Evolutionary conservation across 2,329 filamentous ascomycete genomes (phyloP).

Genomic region (Exserohilum turcica): DNA sequence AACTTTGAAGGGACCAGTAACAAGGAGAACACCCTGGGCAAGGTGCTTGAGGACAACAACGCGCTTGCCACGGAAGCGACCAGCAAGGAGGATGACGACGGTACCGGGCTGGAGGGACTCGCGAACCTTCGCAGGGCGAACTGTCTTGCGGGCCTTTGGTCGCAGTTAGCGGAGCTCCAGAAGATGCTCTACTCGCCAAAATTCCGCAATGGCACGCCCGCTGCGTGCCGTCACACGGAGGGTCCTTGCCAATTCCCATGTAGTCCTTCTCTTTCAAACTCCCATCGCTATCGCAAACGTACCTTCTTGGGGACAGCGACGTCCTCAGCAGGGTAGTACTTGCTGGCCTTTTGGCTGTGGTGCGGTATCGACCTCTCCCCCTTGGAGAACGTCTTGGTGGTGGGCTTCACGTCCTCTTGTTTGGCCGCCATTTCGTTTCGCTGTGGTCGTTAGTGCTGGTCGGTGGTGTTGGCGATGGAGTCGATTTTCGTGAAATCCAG

Average conservation of each 20-base stretch:
- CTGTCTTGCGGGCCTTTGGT: slow-evolving; percentile 85
- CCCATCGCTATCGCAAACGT: slow-evolving; percentile 57
- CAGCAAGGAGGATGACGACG: slow-evolving; percentile 98
- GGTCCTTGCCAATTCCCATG: slow-evolving; percentile 5
- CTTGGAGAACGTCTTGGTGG: slow-evolving; percentile 96
- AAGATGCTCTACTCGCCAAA: slow-evolving; percentile 4
- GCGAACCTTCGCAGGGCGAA: slow-evolving; percentile 86
- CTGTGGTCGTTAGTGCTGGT: slow-evolving; percentile 45
- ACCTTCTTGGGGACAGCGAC: slow-evolving; percentile 91
- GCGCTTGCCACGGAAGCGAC: slow-evolving; percentile 99
- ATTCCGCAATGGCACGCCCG: slow-evolving; percentile 7
- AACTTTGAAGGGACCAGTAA: slow-evolving; percentile 99
- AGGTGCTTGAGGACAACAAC: slow-evolving; percentile 98
- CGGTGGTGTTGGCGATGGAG: slow-evolving; percentile 19
- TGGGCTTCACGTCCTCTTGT: slow-evolving; percentile 38
- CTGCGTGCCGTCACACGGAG: slow-evolving; percentile 7
- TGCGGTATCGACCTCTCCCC: slow-evolving; percentile 89
- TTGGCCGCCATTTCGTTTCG: slow-evolving; percentile 71
- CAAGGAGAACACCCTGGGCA: slow-evolving; percentile 95
- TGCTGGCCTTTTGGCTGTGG: slow-evolving; percentile 89
- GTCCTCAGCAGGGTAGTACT: slow-evolving; percentile 98
- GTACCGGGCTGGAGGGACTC: slow-evolving; percentile 90
- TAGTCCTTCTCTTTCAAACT: slow-evolving; percentile 23
- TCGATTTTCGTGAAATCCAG: slow-evolving; percentile 19
- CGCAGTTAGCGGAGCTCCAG: slow-evolving; percentile 34